Evolutionary conservation across 23 red algal genomes (phyloP).

Genomic region (Agarophyton chilense): DNA sequence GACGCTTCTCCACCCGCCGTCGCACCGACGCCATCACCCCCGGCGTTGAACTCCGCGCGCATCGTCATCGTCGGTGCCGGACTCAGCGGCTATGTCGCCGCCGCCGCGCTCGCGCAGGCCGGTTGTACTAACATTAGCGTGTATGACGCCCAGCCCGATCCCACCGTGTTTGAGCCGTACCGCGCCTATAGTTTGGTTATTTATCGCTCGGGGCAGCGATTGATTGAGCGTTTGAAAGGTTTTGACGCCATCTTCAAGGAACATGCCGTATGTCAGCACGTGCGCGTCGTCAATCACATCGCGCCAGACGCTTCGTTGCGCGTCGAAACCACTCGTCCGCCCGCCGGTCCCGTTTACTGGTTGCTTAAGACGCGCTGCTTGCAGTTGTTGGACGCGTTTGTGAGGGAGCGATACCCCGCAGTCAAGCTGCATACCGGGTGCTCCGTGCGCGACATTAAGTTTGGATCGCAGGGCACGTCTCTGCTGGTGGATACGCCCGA

Average conservation of each 20-base stretch:
- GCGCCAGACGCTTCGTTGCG: background rate
- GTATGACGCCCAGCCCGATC: background rate
- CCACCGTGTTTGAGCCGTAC: background rate
- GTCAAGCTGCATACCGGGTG: background rate
- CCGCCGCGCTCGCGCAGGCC: background rate
- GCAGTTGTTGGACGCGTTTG: constrained; percentile 18
- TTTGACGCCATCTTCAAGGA: background rate
- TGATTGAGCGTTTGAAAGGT: background rate
- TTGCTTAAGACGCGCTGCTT: background rate
- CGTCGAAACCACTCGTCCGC: background rate
- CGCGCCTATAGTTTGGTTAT: constrained; percentile 6
- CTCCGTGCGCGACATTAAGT: background rate
- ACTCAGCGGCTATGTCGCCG: background rate
- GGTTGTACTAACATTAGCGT: background rate
- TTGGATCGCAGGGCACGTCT: background rate
- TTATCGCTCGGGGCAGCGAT: background rate
- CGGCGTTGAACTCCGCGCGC: no score
- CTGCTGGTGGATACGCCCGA: background rate
- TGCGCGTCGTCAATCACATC: background rate
- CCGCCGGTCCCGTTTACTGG: background rate
- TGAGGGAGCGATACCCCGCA: background rate
- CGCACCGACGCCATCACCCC: no score
- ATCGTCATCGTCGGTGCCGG: constrained; percentile 5
- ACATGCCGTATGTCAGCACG: background rate
- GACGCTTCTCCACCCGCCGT: no score